phyloP scores from a whole-genome alignment of 345 rosid genomes.

The Brassica rapa region DNA sequence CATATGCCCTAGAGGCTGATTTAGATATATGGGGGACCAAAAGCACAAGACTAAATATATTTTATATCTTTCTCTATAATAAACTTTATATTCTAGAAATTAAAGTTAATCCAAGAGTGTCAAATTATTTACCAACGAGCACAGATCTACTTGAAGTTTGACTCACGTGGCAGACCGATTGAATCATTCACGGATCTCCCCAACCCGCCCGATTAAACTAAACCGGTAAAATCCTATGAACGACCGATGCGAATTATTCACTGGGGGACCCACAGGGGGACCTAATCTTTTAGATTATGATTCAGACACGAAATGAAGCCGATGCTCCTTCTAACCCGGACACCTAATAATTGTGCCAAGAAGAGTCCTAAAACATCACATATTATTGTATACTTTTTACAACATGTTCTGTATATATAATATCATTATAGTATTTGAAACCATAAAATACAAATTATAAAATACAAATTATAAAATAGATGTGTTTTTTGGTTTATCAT shows the following conservation, averaged over 20 bases:
- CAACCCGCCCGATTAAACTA: conserved; percentile 21
- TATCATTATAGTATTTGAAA: not conserved
- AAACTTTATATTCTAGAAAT: too few relatives aligned
- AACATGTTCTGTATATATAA: not conserved
- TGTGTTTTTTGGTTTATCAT: conserved; percentile 15
- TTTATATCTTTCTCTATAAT: not conserved
- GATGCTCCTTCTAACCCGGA: conserved; percentile 30
- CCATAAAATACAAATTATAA: not conserved
- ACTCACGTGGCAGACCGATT: conserved; percentile 42
- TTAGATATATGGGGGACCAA: conserved; percentile 20
- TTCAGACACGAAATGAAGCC: conserved; percentile 27
- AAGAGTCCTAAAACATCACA: conserved; percentile 25
- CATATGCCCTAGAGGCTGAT: conserved; percentile 22
- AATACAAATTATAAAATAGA: conserved; percentile 5
- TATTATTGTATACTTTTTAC: not conserved
- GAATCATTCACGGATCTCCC: conserved; percentile 36
- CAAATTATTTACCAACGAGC: not conserved
- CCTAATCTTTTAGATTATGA: conserved; percentile 23
- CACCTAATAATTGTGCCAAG: conserved; percentile 36
- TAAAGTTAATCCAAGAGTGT: not conserved
- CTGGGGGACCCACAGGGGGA: conserved; percentile 10
- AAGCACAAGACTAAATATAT: not conserved
- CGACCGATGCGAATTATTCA: conserved; percentile 25
- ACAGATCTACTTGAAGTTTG: conserved; percentile 18
- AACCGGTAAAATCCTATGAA: conserved; percentile 35